These are phyloP conservation scores for Pseudogymnoascus verrucosus DNA, from an alignment of 2,329 filamentous ascomycete species.

Conservation along the genomic window DNA sequence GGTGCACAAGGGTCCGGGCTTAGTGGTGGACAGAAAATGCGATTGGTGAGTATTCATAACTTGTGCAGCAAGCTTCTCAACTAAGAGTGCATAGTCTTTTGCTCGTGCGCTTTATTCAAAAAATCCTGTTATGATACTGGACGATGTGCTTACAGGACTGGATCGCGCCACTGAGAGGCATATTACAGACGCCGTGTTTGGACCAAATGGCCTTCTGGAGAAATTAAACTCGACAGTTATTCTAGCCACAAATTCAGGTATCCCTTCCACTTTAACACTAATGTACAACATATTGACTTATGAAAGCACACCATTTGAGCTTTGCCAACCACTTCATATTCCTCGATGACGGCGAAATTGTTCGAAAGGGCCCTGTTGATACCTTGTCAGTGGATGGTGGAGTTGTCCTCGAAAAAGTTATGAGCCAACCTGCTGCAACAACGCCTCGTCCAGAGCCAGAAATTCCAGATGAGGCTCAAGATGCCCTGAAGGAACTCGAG, in stretches of 20 bases:
- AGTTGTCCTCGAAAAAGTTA: background rate
- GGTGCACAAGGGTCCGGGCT: conserved; percentile 21
- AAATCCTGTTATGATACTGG: conserved; percentile 15
- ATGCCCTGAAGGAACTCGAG: background rate
- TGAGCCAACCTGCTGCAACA: background rate
- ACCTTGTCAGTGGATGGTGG: background rate
- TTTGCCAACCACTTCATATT: conserved; percentile 14
- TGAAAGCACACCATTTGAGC: conserved; percentile 11
- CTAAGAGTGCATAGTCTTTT: conserved; percentile 13
- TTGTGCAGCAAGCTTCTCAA: too few relatives aligned
- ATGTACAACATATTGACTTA: background rate
- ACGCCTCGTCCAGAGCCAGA: background rate
- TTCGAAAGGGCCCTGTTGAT: background rate
- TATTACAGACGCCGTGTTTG: conserved; percentile 13
- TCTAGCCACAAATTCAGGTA: conserved; percentile 26
- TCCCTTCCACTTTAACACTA: background rate
- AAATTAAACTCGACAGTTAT: conserved; percentile 27
- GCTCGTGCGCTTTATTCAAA: conserved; percentile 18
- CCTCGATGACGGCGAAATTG: background rate
- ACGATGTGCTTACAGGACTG: conserved; percentile 19
- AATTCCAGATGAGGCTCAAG: background rate
- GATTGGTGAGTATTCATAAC: conserved; percentile 6
- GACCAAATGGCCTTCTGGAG: conserved; percentile 10
- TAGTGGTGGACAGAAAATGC: conserved; percentile 17
- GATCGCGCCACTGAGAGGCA: conserved; percentile 15